phyloP scores from a whole-genome alignment of 495 filamentous ascomycete species.

The Amphirosellinia nigrospora region DNA sequence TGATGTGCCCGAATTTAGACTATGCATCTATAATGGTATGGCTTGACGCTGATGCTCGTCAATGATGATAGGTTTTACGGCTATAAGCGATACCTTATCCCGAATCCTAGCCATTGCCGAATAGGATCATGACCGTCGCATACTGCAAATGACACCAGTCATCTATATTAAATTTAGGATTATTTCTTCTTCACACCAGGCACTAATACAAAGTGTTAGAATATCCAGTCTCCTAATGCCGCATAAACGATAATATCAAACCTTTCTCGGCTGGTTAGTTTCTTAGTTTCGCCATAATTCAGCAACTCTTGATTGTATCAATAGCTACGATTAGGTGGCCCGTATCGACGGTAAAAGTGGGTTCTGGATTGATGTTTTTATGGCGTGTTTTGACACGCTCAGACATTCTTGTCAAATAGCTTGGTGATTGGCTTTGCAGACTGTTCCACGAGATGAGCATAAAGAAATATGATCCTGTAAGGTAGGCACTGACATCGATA shows the following conservation, averaged over 20 bases:
- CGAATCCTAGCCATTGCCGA: neutral
- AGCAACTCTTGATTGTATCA: neutral
- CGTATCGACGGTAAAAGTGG: too few relatives aligned
- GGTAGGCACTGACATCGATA: slow-evolving; percentile 65
- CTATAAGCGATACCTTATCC: neutral
- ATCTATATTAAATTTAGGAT: neutral
- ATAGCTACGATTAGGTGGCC: neutral
- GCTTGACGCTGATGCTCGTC: neutral
- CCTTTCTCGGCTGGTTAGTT: neutral
- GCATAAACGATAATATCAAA: neutral
- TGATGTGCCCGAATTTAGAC: neutral
- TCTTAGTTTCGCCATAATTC: neutral
- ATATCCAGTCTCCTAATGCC: slow-evolving; percentile 1
- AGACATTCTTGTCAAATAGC: slow-evolving; percentile 75
- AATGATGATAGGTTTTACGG: neutral
- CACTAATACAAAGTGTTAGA: slow-evolving; percentile 4
- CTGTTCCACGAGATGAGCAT: slow-evolving; percentile 46
- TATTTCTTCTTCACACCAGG: neutral
- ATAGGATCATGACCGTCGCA: neutral
- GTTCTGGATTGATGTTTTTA: neutral
- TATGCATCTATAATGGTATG: neutral
- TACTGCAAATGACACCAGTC: too few relatives aligned
- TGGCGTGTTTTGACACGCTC: slow-evolving; percentile 24
- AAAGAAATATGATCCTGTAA: neutral
- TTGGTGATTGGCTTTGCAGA: slow-evolving; percentile 86